Base-by-base conservation (phyloP, 768 basidiomycete genomes). In the Trametes gibbosa region DNA sequence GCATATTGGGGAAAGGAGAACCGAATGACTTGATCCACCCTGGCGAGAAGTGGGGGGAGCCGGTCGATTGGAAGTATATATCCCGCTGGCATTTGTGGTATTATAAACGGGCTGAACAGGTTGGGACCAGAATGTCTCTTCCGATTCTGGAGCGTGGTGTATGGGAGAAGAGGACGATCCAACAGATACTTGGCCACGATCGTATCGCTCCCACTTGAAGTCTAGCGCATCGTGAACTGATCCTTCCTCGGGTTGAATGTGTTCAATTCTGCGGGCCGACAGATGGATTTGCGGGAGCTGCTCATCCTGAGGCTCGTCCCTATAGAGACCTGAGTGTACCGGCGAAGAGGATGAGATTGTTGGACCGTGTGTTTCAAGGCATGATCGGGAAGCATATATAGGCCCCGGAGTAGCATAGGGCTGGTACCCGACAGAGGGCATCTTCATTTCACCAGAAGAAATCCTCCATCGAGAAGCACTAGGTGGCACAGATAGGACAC, bases 201-300 rank as follows among this genome's bases (percentile, higher is more conserved):
- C 67, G 63, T 86, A 87, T 9, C 79, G 79, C 46, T 72, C 69
- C 85, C 86, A 87, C 51, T 67, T 76, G 63, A 87, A 87, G 64
- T 81, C 81, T 9, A 86, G 70, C 4, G 66, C 65, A 6, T 72
- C 68, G 45, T 72, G 66, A 61, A 77, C 73, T 37, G 35, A 23
- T 24, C 4, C 34, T 8, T 3, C 19, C 23, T 16, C 19, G 2
- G 23, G 10, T 24, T 27, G 24, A 3, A 37, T 10, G 4, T 1
- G 2, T 12, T 21, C 34, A 17, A 21, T 12, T 7, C n/a, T 4
- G 5, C n/a, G 21, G 10, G 12, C 12, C 5, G n/a, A 12, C 19
- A 13, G 5, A 16, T 16, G 34, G 19, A 23, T 14, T n/a, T 2
- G 19, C 13, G 19, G 34, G n/a, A 21, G 32, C 32, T 5, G n/a